phyloP scores from a whole-genome alignment of 2,329 filamentous ascomycete species.

The Teratosphaeria destructans region DNA sequence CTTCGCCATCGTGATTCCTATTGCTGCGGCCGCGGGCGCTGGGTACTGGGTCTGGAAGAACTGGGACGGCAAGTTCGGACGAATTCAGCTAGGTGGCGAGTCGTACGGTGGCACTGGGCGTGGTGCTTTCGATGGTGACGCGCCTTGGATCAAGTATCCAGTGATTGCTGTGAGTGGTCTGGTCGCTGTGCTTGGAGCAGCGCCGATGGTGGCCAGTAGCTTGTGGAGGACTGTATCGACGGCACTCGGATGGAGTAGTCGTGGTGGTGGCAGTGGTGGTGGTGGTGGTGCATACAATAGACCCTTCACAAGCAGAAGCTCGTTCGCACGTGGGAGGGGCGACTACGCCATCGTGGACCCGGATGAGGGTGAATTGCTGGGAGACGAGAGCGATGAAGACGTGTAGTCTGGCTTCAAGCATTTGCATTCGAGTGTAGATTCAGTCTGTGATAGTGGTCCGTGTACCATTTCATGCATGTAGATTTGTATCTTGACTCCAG shows the following conservation, averaged over 20 bases:
- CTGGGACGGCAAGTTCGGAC: slow-evolving; percentile 84
- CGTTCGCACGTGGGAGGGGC: slow-evolving; percentile 76
- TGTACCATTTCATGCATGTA: not conserved
- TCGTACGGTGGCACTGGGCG: slow-evolving; percentile 3
- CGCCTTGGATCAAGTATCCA: slow-evolving; percentile 71
- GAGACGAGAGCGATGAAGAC: slow-evolving; percentile 53
- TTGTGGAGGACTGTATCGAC: slow-evolving; percentile 56
- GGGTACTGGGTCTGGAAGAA: slow-evolving; percentile 80
- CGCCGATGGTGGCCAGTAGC: slow-evolving; percentile 60
- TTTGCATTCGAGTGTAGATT: not conserved
- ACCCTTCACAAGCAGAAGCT: slow-evolving; percentile 77
- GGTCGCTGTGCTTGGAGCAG: slow-evolving; percentile 45
- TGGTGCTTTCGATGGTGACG: slow-evolving; percentile 54
- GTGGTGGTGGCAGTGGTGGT: slow-evolving; percentile 27
- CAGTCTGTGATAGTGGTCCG: not conserved
- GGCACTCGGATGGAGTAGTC: slow-evolving; percentile 40
- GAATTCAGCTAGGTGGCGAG: slow-evolving; percentile 71
- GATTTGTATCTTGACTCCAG: not conserved
- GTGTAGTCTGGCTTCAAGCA: slow-evolving; percentile 2
- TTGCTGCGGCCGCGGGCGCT: slow-evolving; percentile 57
- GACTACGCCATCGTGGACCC: slow-evolving; percentile 84
- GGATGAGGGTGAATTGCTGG: slow-evolving; percentile 87
- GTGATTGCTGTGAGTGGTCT: slow-evolving; percentile 37
- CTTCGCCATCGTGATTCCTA: slow-evolving; percentile 70
- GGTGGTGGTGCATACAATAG: slow-evolving; percentile 42